phyloP scores from a whole-genome alignment of 2,329 filamentous ascomycete species.

The Colletotrichum sp. region DNA sequence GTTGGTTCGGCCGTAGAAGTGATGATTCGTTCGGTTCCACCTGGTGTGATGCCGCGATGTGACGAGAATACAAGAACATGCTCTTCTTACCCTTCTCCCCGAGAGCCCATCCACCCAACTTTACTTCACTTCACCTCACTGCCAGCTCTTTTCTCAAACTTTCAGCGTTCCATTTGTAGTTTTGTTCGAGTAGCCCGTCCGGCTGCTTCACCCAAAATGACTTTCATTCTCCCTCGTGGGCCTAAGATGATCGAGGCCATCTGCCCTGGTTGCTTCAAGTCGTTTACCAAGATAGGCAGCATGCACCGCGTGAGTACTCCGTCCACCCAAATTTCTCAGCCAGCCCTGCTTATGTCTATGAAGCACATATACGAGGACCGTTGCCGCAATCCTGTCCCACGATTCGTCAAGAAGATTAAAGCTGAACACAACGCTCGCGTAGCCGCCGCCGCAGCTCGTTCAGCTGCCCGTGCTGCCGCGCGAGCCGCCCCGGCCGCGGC shows the following conservation, averaged over 20 bases:
- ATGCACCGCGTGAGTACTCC: conserved; percentile 1
- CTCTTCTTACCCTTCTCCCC: not conserved
- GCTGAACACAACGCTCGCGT: not conserved
- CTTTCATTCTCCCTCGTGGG: not conserved
- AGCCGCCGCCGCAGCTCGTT: conserved; percentile 1
- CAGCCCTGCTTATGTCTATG: not conserved
- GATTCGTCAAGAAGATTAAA: conserved; percentile 3
- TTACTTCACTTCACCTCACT: not conserved
- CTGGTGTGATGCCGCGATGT: not conserved
- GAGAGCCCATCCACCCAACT: not conserved
- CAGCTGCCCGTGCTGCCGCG: not conserved
- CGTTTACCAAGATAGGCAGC: conserved; percentile 5
- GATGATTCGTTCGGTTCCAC: not conserved
- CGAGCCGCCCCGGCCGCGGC: not conserved
- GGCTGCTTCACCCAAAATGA: not conserved
- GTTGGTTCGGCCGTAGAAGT: not conserved
- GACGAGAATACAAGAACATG: not conserved
- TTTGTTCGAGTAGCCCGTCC: not conserved
- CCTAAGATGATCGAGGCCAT: conserved; percentile 6
- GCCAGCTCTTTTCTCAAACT: not conserved
- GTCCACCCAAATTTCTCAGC: no score
- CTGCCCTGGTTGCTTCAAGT: conserved; percentile 6
- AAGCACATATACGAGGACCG: conserved; percentile 7
- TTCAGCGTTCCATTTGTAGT: not conserved
- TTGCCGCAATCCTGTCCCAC: not conserved